phyloP scores from a whole-genome alignment of 169 alveolate species.

The Babesia bovis region DNA sequence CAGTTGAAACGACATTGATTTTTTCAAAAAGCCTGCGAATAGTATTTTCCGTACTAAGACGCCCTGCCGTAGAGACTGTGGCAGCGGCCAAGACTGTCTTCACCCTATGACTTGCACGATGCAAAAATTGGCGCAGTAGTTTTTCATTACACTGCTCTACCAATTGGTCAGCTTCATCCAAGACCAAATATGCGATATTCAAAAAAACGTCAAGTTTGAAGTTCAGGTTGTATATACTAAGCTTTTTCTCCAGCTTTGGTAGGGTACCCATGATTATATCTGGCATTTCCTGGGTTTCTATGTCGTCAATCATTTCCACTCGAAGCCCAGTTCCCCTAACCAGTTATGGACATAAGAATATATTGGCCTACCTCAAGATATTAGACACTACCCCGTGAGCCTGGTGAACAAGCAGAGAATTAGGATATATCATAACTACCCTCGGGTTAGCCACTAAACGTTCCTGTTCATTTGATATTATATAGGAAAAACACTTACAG shows the following conservation, averaged over 20 bases:
- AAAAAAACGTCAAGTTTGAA: conserved; percentile 46
- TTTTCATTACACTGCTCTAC: conserved; percentile 18
- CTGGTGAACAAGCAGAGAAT: conserved; percentile 43
- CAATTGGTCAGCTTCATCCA: conserved; percentile 62
- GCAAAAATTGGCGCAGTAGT: background rate
- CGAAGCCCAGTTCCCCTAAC: conserved; percentile 34
- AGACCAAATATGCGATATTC: conserved; percentile 36
- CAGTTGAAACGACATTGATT: background rate
- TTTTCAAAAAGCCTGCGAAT: conserved; percentile 7
- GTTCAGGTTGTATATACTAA: conserved; percentile 47
- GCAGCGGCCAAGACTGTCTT: conserved; percentile 28
- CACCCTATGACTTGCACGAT: background rate
- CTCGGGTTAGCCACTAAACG: conserved; percentile 13
- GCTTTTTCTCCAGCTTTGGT: conserved; percentile 34
- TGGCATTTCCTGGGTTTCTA: conserved; percentile 59
- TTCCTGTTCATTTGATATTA: too few species aligned
- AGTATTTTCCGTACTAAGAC: conserved; percentile 21
- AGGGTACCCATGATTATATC: conserved; percentile 45
- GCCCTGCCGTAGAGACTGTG: conserved; percentile 32
- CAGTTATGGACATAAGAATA: too few species aligned
- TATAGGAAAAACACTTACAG: background rate
- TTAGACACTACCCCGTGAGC: conserved; percentile 27
- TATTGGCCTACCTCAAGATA: conserved; percentile 25
- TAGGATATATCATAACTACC: conserved; percentile 43
- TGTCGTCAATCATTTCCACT: conserved; percentile 32